Conservation (phyloP, 371 early-diverging fungal species). For the Nematocida sp. region DNA sequence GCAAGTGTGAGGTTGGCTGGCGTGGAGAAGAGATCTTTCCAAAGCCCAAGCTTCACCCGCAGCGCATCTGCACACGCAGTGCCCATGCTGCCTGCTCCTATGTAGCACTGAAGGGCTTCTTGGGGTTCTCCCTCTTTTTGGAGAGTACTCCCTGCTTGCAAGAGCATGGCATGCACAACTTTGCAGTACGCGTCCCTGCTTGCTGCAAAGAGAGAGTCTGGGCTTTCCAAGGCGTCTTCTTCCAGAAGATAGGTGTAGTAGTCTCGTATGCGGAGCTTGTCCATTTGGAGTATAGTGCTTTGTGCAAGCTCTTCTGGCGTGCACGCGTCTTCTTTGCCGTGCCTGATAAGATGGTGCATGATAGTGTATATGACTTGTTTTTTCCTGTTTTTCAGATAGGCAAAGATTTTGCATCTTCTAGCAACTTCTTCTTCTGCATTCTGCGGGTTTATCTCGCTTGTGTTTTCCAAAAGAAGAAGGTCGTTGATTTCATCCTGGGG, state of each 20-base stretch:
- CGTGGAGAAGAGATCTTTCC: conserved; percentile 32
- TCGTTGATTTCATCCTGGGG: conserved; percentile 40
- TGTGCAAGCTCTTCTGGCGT: not conserved
- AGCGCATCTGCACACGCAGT: not conserved
- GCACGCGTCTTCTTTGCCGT: not conserved
- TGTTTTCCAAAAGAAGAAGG: not conserved
- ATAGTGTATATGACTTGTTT: conserved; percentile 21
- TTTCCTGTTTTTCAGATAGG: not conserved
- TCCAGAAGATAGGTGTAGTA: not conserved
- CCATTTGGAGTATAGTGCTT: not conserved
- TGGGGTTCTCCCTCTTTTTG: not conserved
- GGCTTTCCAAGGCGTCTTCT: not conserved
- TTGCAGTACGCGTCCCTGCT: not conserved
- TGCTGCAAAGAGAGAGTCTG: no score
- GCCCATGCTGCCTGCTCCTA: not conserved
- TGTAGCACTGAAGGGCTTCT: conserved; percentile 33
- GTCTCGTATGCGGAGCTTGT: not conserved
- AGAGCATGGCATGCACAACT: not conserved
- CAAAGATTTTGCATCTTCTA: conserved; percentile 33
- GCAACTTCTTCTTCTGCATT: conserved; percentile 6
- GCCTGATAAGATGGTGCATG: not conserved
- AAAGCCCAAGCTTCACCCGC: conserved; percentile 12
- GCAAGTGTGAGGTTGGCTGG: not conserved
- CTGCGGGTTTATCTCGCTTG: not conserved
- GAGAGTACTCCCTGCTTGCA: not conserved